Evolutionary conservation across 2,329 filamentous ascomycete genomes (phyloP), one percentile per base, ranked within the genome.

Genomic region (Ophiognomonia clavigignenti-juglandacearum): DNA sequence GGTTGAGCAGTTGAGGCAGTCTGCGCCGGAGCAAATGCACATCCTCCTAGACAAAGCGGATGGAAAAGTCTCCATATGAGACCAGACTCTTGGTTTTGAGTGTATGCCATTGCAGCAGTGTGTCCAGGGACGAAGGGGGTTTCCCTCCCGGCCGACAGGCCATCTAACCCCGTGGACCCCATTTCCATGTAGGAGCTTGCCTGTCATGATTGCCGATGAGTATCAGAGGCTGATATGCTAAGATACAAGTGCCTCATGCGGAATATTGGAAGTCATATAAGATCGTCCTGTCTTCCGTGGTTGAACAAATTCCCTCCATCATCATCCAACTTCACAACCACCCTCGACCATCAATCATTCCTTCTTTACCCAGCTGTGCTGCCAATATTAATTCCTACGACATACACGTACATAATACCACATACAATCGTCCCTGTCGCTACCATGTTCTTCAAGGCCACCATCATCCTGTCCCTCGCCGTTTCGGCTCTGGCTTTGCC

Each of bases 391-490:
- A 48, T 36, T 20, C 46, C 35, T 29, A 41, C 42, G 42, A 29
- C 34, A 24, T 36, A 27, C 39, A 26, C 20, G 18, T 19, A 16
- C 18, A 37, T 29, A 42, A 24, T n/a, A 24, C 29, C 14, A 45
- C 42, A 24, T 42, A 38, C n/a, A n/a, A n/a, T n/a, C 43, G n/a
- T 42, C 41, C 22, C 19, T 22, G 31, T 14, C 24, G 18, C n/a
- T 6, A 67, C 53, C 36, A 69, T 70, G 67, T 62, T 61, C 52
- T 61, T 70, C 60, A 66, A 69, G 57, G 48, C 61, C 31, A 58
- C 62, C 50, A 18, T 68, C 51, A 23, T 69, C 50, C 59, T 69
- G 50, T 57, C 64, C 45, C 61, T 69, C 43, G 59, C 63, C 53
- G 57, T 57, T 47, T 63, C 65, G 41, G 62, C 59, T 34, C 47